These are phyloP conservation scores for Schizophyllum commune DNA, from an alignment of 1,284 basidiomycete species.

Conservation along the genomic window DNA sequence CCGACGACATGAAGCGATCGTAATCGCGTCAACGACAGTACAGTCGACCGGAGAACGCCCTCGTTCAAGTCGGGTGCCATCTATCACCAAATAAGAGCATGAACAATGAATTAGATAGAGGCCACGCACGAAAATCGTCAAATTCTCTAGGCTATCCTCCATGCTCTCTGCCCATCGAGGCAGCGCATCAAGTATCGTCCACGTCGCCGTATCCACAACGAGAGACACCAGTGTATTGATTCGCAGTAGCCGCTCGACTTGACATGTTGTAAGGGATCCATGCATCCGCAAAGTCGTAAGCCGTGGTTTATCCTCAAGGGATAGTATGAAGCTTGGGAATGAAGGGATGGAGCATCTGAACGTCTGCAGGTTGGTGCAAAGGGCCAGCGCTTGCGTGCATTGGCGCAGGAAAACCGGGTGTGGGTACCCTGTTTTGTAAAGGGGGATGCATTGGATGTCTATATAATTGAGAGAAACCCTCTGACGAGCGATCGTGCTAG, in stretches of 20 bases:
- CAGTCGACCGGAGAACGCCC: conserved; percentile 35
- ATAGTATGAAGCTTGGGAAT: conserved; percentile 39
- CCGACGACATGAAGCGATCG: conserved; percentile 49
- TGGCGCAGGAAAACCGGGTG: conserved; percentile 46
- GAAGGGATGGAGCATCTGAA: conserved; percentile 46
- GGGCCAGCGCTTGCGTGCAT: conserved; percentile 35
- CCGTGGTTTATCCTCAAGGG: conserved; percentile 34
- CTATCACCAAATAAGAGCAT: conserved; percentile 23
- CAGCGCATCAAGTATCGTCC: conserved; percentile 49
- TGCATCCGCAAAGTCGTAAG: conserved; percentile 41
- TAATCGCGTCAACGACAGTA: conserved; percentile 44
- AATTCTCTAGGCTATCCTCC: conserved; percentile 34
- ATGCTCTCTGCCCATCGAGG: conserved; percentile 43
- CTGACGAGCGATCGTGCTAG: background rate
- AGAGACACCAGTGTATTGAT: conserved; percentile 32
- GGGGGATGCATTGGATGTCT: conserved; percentile 49
- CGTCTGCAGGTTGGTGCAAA: conserved; percentile 43
- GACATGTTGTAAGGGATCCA: conserved; percentile 40
- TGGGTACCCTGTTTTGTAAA: conserved; percentile 16
- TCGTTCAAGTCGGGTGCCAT: conserved; percentile 47
- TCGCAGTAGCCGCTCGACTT: conserved; percentile 33
- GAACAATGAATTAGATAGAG: background rate
- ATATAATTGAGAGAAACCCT: conserved; percentile 1
- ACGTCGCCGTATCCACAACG: conserved; percentile 49
- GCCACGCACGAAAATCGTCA: conserved; percentile 50